Base-by-base conservation (phyloP, 2,329 filamentous ascomycete genomes). In the Dryadomyces sulphureus region DNA sequence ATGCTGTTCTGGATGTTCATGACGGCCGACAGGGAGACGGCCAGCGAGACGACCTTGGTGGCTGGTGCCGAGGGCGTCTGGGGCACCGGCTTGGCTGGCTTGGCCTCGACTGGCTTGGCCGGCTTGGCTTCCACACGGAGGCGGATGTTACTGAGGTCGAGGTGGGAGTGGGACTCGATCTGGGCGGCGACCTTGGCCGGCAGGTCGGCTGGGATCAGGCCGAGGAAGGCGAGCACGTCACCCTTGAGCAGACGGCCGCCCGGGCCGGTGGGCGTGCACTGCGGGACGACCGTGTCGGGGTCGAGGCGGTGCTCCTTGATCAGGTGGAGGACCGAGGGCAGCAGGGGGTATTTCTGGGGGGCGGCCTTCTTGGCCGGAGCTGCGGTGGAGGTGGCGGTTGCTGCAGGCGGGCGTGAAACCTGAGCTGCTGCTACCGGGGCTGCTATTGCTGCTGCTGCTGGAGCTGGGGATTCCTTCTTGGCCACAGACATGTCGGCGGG, bases 131-230 rank as follows among this genome's bases (percentile, higher is more conserved):
- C 16, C 25, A 17, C 58, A 60, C 72, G 70, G 41, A 90, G 67
- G 69, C 94, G 93, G 69, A 96, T 90, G 69, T 96, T 94, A 69
- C 84, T 92, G 21, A 98, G 77, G 61, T 98, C 90, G 45, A 98
- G 78, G 62, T 93, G 87, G 38, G 76, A 69, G 42, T 92, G 77
- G 62, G 87, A 81, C 49, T 77, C 70, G 59, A 94, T 81, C 45
- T 77, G 79, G 48, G 74, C 68, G 46, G 84, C 83, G 54, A 88
- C 73, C 50, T 78, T 70, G 20, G 76, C 72, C 2, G 90, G 84
- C 54, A 85, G 83, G 49, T 79, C 72, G 52, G 79, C 68, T 49
- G 81, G 70, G 57, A 95, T 86, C 54, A 73, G 70, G 51, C 92
- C 92, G 16, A 96, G 65, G 62, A 90, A 92, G 41, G 88, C 89